Evolutionary conservation across 75 land plant species (phyloP).

Genomic region (Sequoiadendron giganteum): DNA sequence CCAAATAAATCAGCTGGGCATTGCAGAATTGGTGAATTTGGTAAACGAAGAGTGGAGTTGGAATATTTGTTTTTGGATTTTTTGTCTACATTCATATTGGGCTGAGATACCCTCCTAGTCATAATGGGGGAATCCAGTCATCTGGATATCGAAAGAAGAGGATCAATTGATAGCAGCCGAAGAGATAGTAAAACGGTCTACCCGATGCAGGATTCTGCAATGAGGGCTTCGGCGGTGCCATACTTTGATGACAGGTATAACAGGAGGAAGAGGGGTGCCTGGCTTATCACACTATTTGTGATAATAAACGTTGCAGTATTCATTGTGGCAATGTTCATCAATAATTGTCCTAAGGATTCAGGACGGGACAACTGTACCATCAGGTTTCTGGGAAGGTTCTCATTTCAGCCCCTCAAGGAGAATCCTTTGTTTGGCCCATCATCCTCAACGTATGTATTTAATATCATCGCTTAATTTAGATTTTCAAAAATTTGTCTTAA

Average conservation of each 20-base stretch:
- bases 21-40: background rate
- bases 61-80: background rate
- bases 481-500: background rate
- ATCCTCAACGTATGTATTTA: conserved; percentile 50
- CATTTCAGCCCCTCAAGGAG: conserved; percentile 93
- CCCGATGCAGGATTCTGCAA: background rate
- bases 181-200: background rate
- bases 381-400: conserved; percentile 59
- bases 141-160: background rate
- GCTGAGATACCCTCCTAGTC: background rate
- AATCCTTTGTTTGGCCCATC: conserved; percentile 96
- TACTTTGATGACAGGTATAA: background rate
- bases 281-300: conserved; percentile 66
- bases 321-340: conserved; percentile 78
- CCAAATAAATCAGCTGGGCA: background rate
- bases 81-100: background rate
- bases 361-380: conserved; percentile 35
- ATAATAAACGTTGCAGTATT: conserved; percentile 63
- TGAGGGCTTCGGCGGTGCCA: background rate
- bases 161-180: background rate
- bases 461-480: background rate
- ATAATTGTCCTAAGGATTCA: conserved; percentile 77
- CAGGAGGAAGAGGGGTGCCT: conserved; percentile 35
- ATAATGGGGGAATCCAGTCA: background rate
- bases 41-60: background rate